phyloP scores from a whole-genome alignment of 176 grass and related monocot genomes.

The Juncus inflexus region DNA sequence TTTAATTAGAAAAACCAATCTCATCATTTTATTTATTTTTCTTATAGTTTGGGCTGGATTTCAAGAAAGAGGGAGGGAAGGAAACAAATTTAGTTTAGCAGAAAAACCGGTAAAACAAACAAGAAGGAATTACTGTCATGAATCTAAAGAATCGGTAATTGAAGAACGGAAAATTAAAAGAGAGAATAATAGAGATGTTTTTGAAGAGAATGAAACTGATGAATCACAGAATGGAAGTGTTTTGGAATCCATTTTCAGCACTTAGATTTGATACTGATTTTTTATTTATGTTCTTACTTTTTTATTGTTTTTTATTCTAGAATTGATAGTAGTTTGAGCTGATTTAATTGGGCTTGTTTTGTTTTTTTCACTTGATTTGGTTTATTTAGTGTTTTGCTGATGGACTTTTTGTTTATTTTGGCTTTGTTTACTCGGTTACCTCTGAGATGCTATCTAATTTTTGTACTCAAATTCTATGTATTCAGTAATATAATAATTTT shows the following conservation, averaged over 20 bases:
- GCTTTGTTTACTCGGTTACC: too few relatives aligned
- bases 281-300: too few relatives aligned
- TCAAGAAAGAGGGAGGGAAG: conserved; percentile 54
- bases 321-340: too few relatives aligned
- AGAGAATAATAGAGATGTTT: conserved; percentile 49
- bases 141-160: conserved; percentile 53
- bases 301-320: too few relatives aligned
- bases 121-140: conserved; percentile 53
- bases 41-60: conserved; percentile 74
- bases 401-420: too few relatives aligned
- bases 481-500: too few relatives aligned
- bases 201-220: conserved; percentile 44
- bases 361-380: too few relatives aligned
- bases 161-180: conserved; percentile 57
- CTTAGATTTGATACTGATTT: too few relatives aligned
- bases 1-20: not conserved
- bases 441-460: too few relatives aligned
- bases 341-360: too few relatives aligned
- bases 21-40: conserved; percentile 12
- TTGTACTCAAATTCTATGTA: too few relatives aligned
- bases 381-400: too few relatives aligned
- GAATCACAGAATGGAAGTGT: conserved; percentile 41
- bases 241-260: conserved; percentile 40
- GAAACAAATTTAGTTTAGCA: conserved; percentile 59
- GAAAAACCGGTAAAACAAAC: conserved; percentile 47